Conservation (phyloP, 345 rosid genomes). For the Laguncularia racemosa region DNA sequence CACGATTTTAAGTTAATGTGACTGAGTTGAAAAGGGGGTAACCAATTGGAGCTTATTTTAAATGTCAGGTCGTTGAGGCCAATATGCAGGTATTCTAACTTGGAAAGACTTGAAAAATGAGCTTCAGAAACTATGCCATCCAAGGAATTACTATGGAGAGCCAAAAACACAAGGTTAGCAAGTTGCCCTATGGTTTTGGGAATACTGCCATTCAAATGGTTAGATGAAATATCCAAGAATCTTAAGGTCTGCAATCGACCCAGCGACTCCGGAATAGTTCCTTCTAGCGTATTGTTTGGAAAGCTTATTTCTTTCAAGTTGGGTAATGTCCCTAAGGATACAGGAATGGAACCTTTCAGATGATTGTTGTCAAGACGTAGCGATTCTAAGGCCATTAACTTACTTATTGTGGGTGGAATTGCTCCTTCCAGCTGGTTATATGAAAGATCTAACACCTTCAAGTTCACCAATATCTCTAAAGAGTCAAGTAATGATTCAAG, state of each 20-base stretch:
- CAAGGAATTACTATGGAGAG: slow-evolving; percentile 6
- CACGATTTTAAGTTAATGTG: rapidly evolving
- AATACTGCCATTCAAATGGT: slow-evolving; percentile 1
- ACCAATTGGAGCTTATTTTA: not conserved
- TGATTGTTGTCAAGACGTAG: not conserved
- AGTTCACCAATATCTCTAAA: no score
- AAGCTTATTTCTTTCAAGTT: not conserved
- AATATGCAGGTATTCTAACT: not conserved
- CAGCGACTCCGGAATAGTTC: not conserved
- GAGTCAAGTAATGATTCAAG: no score
- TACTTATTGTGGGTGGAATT: not conserved
- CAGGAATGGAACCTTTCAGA: not conserved
- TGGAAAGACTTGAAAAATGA: slow-evolving; percentile 4
- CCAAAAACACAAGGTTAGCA: not conserved
- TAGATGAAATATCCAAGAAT: not conserved
- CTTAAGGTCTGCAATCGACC: not conserved
- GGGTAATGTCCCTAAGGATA: not conserved
- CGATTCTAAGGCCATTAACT: not conserved
- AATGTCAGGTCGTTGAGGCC: not conserved
- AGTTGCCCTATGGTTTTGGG: not conserved
- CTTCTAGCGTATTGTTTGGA: not conserved
- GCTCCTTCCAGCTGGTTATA: not conserved
- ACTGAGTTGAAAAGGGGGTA: rapidly evolving
- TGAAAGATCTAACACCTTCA: not conserved
- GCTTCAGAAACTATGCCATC: slow-evolving; percentile 1